phyloP scores from a whole-genome alignment of 1,284 basidiomycete genomes.

The Blastosporella zonata region DNA sequence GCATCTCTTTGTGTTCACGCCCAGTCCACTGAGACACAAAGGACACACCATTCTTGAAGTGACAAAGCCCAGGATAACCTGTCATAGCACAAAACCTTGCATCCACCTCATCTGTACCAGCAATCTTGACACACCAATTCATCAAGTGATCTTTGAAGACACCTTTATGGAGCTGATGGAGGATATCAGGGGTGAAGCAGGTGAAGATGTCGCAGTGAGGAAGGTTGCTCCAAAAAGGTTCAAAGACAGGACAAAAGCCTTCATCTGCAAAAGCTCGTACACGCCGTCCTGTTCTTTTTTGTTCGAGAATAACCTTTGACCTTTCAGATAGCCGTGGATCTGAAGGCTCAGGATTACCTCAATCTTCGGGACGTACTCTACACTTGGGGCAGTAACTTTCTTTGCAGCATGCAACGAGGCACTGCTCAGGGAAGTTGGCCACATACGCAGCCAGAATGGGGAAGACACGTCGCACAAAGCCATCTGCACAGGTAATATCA shows the following conservation, averaged over 20 bases:
- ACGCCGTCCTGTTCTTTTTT: background rate
- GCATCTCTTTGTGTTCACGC: background rate
- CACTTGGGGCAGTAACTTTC: slow-evolving; percentile 13
- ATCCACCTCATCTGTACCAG: background rate
- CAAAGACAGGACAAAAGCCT: slow-evolving; percentile 15
- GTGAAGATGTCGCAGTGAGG: slow-evolving; percentile 33
- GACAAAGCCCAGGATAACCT: background rate
- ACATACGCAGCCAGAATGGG: slow-evolving; percentile 26
- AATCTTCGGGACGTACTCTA: slow-evolving; percentile 4
- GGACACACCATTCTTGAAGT: slow-evolving; percentile 5
- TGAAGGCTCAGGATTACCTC: background rate
- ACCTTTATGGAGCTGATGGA: slow-evolving; percentile 39
- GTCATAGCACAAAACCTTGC: background rate
- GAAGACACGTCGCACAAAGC: slow-evolving; percentile 19
- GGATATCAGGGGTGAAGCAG: slow-evolving; percentile 38
- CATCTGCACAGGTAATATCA: slow-evolving; percentile 33
- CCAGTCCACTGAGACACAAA: background rate
- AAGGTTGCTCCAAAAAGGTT: slow-evolving; percentile 38
- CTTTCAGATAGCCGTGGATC: background rate
- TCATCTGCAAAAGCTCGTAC: slow-evolving; percentile 9
- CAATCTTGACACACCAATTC: slow-evolving; percentile 20
- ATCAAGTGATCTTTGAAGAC: slow-evolving; percentile 28
- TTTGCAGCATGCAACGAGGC: slow-evolving; percentile 25
- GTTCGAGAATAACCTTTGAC: background rate
- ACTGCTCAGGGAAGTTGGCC: slow-evolving; percentile 43